Evolutionary conservation across 2,329 filamentous ascomycete species (phyloP).

Genomic region (Trichophaea hybrida): DNA sequence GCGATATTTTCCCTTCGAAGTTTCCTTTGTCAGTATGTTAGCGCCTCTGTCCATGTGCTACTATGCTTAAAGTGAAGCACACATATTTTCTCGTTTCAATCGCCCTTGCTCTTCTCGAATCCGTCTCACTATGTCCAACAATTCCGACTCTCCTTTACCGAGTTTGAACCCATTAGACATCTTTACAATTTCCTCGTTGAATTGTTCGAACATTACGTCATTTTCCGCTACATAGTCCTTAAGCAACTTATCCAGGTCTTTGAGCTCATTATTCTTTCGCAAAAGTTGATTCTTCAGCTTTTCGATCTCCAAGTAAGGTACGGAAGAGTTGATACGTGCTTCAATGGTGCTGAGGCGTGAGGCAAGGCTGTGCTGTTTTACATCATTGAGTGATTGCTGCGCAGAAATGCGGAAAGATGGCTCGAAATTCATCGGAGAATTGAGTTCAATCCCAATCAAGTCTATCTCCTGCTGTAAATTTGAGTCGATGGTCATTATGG

Average conservation of each 20-base stretch:
- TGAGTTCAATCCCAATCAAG: slow-evolving; percentile 58
- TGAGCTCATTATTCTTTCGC: slow-evolving; percentile 23
- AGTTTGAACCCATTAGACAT: slow-evolving; percentile 62
- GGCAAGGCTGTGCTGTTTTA: slow-evolving; percentile 10
- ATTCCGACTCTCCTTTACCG: slow-evolving; percentile 61
- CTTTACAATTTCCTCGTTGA: slow-evolving; percentile 79
- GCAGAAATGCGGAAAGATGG: slow-evolving; percentile 6
- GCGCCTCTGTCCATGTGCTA: neutral
- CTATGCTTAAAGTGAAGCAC: slow-evolving; percentile 1
- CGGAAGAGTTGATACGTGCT: slow-evolving; percentile 10
- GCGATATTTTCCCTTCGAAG: neutral
- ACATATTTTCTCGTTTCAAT: slow-evolving; percentile 65
- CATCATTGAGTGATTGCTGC: slow-evolving; percentile 6
- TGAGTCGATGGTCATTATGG: slow-evolving; percentile 48
- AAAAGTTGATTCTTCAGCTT: slow-evolving; percentile 6
- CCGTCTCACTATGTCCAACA: slow-evolving; percentile 56
- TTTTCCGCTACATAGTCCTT: slow-evolving; percentile 46
- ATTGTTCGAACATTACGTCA: slow-evolving; percentile 77
- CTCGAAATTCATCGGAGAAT: slow-evolving; percentile 5
- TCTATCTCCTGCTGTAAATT: slow-evolving; percentile 60
- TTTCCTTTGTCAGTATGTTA: neutral
- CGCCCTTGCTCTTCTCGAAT: slow-evolving; percentile 61
- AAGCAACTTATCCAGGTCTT: slow-evolving; percentile 23
- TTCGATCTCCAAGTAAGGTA: slow-evolving; percentile 19
- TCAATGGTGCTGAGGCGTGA: slow-evolving; percentile 11